Base-by-base conservation (phyloP, 768 basidiomycete genomes). In the Psilocybe cubensis region DNA sequence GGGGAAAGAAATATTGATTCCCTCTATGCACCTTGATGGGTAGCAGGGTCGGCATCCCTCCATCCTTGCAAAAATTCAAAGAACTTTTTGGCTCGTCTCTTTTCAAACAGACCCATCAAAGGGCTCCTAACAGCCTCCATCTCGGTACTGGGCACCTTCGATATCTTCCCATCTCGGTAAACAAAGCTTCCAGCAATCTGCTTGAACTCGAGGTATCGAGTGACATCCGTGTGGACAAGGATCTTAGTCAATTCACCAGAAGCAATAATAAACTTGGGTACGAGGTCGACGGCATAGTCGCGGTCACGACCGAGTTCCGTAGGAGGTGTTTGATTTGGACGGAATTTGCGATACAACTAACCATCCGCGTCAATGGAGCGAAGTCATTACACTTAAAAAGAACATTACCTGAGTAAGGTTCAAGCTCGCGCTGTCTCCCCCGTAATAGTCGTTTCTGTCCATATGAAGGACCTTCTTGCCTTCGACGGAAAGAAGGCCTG, bases 391-490 rank as follows among this genome's bases (percentile, higher is more conserved):
- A 20, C 33, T 50, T 28, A 42, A 42, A 35, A 25, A 31, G 54
- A 21, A 38, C n/a, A 46, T 48, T 68, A 92, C 96, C 87, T 99
- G 97, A 18, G 95, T 97, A 66, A 99, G 76, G 79, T 98, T 99
- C 73, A 98, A 79, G 79, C 92, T 94, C 44, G 97, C 97, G 69
- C 92, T 92, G 70, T 98, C 97, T 54, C 92, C 97, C 43, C 97
- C 97, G 61, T 99, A 99, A 76, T 99, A 99, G 75, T 99, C 96
- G 68, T 98, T 98, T 68, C 94, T 83, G 76, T 96, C 95, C 84
- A 97, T 98, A 76, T 99, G 97, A 49, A 99, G 87, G 68, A 99
- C 97, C 79, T 98, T 99, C 85, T 98, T 98, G 62, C 97, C 96
- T 73, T 98, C 97, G 43, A 98, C 96, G n/a, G 96, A 98, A 66